Base-by-base conservation (phyloP, 2,329 filamentous ascomycete species). In the Mycosphaerella sp. region DNA sequence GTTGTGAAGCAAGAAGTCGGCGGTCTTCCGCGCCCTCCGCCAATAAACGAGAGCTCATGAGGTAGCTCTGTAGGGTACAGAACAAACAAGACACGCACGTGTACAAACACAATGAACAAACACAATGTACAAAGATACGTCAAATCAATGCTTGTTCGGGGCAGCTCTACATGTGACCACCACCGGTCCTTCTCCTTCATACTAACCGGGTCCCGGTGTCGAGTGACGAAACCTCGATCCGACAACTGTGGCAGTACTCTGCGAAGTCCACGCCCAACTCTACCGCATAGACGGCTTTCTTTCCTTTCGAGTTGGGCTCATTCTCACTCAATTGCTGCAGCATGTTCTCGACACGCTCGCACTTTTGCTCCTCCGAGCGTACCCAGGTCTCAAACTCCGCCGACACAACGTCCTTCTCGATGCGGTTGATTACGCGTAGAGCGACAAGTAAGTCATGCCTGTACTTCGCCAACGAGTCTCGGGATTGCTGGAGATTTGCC, bases 321-420 rank as follows among this genome's bases (percentile, higher is more conserved):
- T 52, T 57, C 63, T 49, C 41, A 13, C 42, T 21, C 13, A 50
- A 32, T 13, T 49, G 56, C 67, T 62, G 65, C 17, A 85, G 64
- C 59, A 82, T 69, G 12, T 64, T 66, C 36, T 77, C 75, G 6
- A 82, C 68, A 64, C 85, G 79, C 50, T 81, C 80, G 68, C 93
- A 98, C 43, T 87, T 80, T 30, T 76, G 70, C 57, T 82, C 84
- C 71, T 98, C 93, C 59, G 87, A 85, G 2, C 79, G 70, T 27
- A 97, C 77, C 90, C 91, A 98, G 57, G 87, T 87, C 72, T 95
- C 90, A 85, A 89, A 98, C 68, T 96, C 91, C 0, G 86, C 85
- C 63, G 82, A 80, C 48, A 97, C 70, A 67, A 95, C 84, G 68
- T 96, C 89, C 52, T 80, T 79, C 74, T 97, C 93, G 25, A 97